Evolutionary conservation across 2,329 filamentous ascomycete species (phyloP).

Genomic region (Talaromyces rugulosus): DNA sequence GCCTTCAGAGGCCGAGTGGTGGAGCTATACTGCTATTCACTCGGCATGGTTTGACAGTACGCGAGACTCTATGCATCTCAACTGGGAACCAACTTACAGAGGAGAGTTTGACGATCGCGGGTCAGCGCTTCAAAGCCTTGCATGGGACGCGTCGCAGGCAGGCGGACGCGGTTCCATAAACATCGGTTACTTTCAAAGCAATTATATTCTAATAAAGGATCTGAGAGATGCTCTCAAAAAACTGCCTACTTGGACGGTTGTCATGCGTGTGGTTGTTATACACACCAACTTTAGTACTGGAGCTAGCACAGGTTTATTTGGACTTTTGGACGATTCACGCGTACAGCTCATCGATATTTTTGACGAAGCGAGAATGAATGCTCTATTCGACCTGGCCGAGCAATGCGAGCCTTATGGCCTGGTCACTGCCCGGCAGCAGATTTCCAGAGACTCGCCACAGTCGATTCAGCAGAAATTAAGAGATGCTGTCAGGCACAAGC

Average conservation of each 20-base stretch:
- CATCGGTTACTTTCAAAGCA: neutral
- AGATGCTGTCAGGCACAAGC: neutral
- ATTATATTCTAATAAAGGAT: neutral
- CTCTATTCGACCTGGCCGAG: neutral
- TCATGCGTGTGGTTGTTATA: conserved; percentile 5
- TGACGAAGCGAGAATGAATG: neutral
- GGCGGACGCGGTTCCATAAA: neutral
- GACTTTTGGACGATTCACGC: conserved; percentile 2
- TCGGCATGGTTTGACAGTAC: conserved; percentile 3
- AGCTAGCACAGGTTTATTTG: conserved; percentile 1
- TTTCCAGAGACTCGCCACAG: neutral
- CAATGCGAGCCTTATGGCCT: neutral
- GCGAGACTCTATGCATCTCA: conserved; percentile 1
- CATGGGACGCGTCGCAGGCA: neutral
- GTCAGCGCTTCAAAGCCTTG: conserved; percentile 4
- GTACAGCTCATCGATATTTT: conserved; percentile 3
- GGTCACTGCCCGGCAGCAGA: conserved; percentile 2
- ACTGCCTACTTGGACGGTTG: neutral
- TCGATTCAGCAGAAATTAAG: neutral
- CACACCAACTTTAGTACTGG: conserved; percentile 1
- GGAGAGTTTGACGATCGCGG: neutral
- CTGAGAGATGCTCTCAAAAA: neutral
- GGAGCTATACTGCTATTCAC: neutral
- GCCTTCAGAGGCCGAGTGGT: neutral
- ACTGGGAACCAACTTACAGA: neutral